These are phyloP conservation scores for Globisporangium yorkense DNA, from an alignment of 352 stramenopile species.

Conservation along the genomic window DNA sequence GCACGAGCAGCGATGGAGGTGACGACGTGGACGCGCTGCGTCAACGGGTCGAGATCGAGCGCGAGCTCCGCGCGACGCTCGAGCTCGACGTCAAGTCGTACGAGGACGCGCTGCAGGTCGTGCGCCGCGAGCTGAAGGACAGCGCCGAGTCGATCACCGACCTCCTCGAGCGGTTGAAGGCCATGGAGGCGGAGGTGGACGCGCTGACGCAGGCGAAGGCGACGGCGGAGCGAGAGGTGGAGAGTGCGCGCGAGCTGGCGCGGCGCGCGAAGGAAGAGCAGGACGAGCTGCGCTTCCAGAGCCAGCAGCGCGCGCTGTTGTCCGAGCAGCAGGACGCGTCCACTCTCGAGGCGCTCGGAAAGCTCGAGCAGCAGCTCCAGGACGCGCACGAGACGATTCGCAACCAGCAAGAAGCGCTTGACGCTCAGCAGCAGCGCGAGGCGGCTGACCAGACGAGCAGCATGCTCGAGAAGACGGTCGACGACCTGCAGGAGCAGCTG, in stretches of 20 bases:
- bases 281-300: constrained; percentile 55
- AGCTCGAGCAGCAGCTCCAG: constrained; percentile 29
- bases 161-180: constrained; percentile 30
- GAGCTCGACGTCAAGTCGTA: constrained; percentile 67
- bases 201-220: constrained; percentile 16
- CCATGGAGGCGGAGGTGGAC: constrained; percentile 25
- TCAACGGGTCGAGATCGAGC: constrained; percentile 35
- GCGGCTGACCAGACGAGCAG: constrained; percentile 14
- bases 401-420: constrained; percentile 11
- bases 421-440: neutral
- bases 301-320: constrained; percentile 43
- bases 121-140: constrained; percentile 50
- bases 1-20: neutral
- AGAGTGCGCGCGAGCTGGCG: constrained; percentile 20
- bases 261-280: constrained; percentile 41
- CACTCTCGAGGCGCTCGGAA: constrained; percentile 29
- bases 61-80: constrained; percentile 29
- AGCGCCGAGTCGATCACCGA: constrained; percentile 32
- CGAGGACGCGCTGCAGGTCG: constrained; percentile 43
- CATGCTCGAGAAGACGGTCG: constrained; percentile 21
- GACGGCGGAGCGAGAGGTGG: constrained; percentile 28
- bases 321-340: constrained; percentile 31
- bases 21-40: constrained; percentile 15
- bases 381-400: constrained; percentile 9
- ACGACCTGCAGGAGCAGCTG: constrained; percentile 27